Evolutionary conservation across 257 asterid genomes (phyloP), one percentile per base, ranked within the genome.

Genomic region (Jaltomata sinuosa): DNA sequence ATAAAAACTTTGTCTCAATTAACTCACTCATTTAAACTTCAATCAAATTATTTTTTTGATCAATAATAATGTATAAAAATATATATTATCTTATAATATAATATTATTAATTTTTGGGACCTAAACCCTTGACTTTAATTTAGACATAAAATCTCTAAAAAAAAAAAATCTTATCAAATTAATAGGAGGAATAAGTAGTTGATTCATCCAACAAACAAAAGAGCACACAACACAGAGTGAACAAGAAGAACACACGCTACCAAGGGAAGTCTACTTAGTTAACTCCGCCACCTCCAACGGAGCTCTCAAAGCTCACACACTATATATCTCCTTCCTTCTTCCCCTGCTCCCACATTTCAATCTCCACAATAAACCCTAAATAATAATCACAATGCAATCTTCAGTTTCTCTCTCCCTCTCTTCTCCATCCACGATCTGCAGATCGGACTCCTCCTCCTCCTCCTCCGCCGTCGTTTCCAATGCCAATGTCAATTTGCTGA

Each of bases 281-380:
- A 89, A 88, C 86, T 93, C 95, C 98, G 97, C 90, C 98, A 89
- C 87, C 84, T 76, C 84, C 90, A 87, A 87, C 95, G 95, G 95
- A 92, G 84, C 77, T 90, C 86, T 84, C 97, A 84, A 94, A 90
- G 95, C 91, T 85, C 87, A 52, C 32, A 79, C 57, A 82, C 42
- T 36, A 82, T 83, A 80, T 72, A 52, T 78, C 49, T 50, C 85
- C 55, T 86, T n/a, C n/a, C 87, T 25, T 18, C 29, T 64, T 12
- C 82, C 53, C 78, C 61, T 57, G 62, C 71, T 84, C 67, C 87
- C 12, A 36, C 87, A 71, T 49, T 68, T 50, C 65, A 45, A 29
- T n/a, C 87, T 87, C 52, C 18, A 38, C 40, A 18, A 32, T n/a
- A 7, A 67, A 2, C 52, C 57, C 81, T 53, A 36, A n/a, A n/a